These are phyloP conservation scores for Neurospora sp. DNA, from an alignment of 495 filamentous ascomycete genomes.

Conservation along the genomic window DNA sequence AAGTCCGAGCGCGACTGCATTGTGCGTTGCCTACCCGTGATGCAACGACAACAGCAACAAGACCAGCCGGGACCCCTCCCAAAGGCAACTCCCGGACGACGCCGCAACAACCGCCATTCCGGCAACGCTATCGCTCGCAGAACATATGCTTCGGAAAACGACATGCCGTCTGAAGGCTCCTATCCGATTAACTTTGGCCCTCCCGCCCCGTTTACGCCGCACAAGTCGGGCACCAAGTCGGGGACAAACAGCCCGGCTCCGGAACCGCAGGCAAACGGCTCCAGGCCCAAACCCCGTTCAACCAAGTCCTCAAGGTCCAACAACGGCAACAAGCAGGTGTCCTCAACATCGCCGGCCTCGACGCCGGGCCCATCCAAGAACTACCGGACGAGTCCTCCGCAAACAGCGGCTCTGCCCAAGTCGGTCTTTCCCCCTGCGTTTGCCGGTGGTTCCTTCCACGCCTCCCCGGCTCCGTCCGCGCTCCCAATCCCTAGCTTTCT, in stretches of 20 bases:
- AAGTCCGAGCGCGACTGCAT: background rate
- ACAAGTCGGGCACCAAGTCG: slow-evolving; percentile 21
- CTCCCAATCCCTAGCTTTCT: slow-evolving; percentile 89
- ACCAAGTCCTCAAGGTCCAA: slow-evolving; percentile 26
- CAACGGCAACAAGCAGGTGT: slow-evolving; percentile 22
- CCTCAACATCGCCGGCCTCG: slow-evolving; percentile 20
- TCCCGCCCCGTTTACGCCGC: slow-evolving; percentile 28
- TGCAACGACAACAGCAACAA: slow-evolving; percentile 20
- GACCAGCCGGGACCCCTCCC: slow-evolving; percentile 1
- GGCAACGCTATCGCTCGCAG: slow-evolving; percentile 27
- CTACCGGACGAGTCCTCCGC: slow-evolving; percentile 32
- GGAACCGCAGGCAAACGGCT: slow-evolving; percentile 12
- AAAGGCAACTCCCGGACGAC: slow-evolving; percentile 31
- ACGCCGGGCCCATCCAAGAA: slow-evolving; percentile 27
- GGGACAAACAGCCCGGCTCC: slow-evolving; percentile 14
- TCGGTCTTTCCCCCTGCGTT: slow-evolving; percentile 52
- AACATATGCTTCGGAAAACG: slow-evolving; percentile 40
- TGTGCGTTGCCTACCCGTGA: slow-evolving; percentile 2
- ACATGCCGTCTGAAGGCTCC: slow-evolving; percentile 22
- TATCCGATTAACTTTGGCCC: slow-evolving; percentile 14
- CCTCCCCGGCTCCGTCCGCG: slow-evolving; percentile 86
- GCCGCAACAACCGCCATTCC: slow-evolving; percentile 26
- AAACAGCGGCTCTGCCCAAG: slow-evolving; percentile 18
- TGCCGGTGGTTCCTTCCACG: slow-evolving; percentile 90
- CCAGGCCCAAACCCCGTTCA: slow-evolving; percentile 22